A percentile compares a stretch with the other conserved stretches of the same genome.
Evolutionary conservation across 2,329 filamentous ascomycete genomes (phyloP).

Genomic region (Lasiodiplodia sp.): DNA sequence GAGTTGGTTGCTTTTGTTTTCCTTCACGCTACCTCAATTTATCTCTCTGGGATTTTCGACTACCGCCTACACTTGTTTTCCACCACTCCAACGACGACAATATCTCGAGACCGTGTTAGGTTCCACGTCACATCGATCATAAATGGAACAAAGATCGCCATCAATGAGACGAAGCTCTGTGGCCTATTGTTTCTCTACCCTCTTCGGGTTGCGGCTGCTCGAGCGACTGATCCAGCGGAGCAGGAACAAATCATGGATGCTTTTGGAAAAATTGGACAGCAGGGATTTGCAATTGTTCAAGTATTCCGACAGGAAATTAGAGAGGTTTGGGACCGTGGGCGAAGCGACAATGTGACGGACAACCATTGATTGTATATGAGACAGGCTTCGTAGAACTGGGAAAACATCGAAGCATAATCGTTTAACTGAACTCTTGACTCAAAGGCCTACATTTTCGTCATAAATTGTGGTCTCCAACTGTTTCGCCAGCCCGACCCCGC

Average conservation of each 20-base stretch:
- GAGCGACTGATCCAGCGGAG: not conserved
- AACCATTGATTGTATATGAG: too few relatives aligned
- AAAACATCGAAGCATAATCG: too few relatives aligned
- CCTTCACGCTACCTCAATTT: slow-evolving; percentile 14
- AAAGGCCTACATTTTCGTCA: not conserved
- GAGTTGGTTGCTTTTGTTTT: not conserved
- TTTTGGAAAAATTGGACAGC: not conserved
- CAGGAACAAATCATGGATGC: not conserved
- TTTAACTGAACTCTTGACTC: too few relatives aligned
- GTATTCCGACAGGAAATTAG: not conserved
- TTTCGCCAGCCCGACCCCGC: not conserved
- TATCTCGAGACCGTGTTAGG: not conserved
- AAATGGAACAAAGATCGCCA: not conserved
- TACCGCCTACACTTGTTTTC: slow-evolving; percentile 7
- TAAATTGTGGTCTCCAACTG: not conserved
- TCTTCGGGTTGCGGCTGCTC: slow-evolving; percentile 16
- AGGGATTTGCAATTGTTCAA: not conserved
- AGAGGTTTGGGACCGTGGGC: not conserved
- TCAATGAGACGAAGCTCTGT: slow-evolving; percentile 1
- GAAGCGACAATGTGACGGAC: too few relatives aligned
- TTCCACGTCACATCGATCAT: not conserved
- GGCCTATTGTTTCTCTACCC: slow-evolving; percentile 22
- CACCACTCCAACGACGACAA: not conserved
- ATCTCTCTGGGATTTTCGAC: slow-evolving; percentile 21
- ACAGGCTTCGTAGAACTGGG: not conserved